Conservation (phyloP, 139 green algal genomes). For the Tetraselmis striata region DNA sequence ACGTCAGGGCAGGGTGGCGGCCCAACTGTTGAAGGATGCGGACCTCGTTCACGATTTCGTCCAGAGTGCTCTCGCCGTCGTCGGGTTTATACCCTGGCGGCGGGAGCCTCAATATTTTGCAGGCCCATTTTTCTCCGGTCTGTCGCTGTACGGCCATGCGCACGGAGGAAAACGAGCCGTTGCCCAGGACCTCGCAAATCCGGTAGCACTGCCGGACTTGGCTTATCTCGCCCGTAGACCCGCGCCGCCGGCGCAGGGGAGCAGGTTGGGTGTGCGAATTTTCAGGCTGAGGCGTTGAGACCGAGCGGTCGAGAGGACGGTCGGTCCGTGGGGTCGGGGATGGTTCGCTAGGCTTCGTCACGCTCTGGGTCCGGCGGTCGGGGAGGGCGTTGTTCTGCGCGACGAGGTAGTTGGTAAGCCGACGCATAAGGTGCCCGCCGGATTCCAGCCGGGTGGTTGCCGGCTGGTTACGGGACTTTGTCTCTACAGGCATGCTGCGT, state of each 20-base stretch:
- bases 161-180: constrained; percentile 14
- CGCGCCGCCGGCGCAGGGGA: not conserved
- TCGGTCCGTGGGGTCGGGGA: no score
- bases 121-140: not conserved
- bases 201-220: constrained; percentile 11
- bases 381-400: no score
- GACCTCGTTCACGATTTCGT: constrained; percentile 7
- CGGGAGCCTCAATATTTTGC: not conserved
- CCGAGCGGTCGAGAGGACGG: no score
- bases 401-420: no score
- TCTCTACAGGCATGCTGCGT: no score
- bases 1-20: constrained; percentile 2
- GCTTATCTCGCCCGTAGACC: not conserved
- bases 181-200: constrained; percentile 3
- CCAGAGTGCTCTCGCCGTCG: not conserved
- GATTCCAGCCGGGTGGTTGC: no score
- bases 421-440: no score
- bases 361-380: no score
- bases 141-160: not conserved
- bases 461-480: no score
- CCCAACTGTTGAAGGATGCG: not conserved
- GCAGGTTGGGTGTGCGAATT: no score
- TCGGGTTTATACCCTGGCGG: not conserved
- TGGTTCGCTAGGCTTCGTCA: no score
- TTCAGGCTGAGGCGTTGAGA: no score